Base-by-base conservation (phyloP, 164 flowering plant genomes). In the Aristolochia fimbriata region DNA sequence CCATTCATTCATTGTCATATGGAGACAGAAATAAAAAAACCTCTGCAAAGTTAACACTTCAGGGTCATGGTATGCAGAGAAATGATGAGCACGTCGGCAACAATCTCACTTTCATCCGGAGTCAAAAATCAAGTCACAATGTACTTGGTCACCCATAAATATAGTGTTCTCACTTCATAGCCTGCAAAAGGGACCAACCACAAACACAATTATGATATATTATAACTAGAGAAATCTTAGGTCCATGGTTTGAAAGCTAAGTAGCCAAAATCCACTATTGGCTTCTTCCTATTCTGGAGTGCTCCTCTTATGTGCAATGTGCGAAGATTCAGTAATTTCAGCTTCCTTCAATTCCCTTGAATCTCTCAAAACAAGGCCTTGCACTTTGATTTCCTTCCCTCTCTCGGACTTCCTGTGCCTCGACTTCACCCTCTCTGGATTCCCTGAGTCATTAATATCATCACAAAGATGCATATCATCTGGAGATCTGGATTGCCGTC, bases 11-110 rank as follows among this genome's bases (percentile, higher is more conserved):
- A 51, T 49, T 41, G 16, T 56, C 51, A 15, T 16, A 27, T 17
- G 21, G 23, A 58, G 16, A 47, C 16, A 23, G 27, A 59, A 59
- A 21, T 4, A 13, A 2, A 3, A 58, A 59, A 47, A 47, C 62
- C 31, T 47, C 53, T 19, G 16, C 51, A 47, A 25, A 59, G 27
- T 59, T 30, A 19, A 57, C 21, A 23, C 15, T 14, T 52, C 20
- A 2, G 30, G 53, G 4, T n/a, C 51, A 31, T 21, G 47, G 55
- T 48, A 51, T 62, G 55, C 37, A 43, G 50, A 62, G 57, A 51
- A 41, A 53, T 51, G 63, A 51, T 11, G 15, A 31, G 65, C 65
- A 53, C 49, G 51, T 51, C 17, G 30, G 58, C 49, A 41, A 53
- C 21, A 17, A 52, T 22, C 27, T 52, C 27, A 22, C 56, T 22